Percentiles rank a stretch among this genome's conserved stretches.
Evolutionary conservation across 345 rosid species (phyloP).

Genomic region (Euphorbia peplus): DNA sequence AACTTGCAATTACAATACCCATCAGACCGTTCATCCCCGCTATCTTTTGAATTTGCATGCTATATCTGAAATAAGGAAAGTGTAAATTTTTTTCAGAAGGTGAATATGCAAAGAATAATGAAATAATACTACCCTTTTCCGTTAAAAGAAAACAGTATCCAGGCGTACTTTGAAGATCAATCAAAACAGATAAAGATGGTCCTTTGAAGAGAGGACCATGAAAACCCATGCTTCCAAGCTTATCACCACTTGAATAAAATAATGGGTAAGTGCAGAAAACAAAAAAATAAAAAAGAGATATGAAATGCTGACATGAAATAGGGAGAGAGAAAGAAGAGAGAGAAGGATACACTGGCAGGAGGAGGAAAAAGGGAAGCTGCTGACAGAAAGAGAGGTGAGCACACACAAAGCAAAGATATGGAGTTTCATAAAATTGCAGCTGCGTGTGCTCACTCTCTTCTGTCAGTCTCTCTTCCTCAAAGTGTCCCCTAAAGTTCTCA

Average conservation of each 20-base stretch:
- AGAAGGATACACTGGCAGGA: conserved; percentile 3
- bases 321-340: not conserved
- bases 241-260: conserved; percentile 2
- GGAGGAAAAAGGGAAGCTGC: conserved; percentile 29
- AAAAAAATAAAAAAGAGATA: too few species aligned
- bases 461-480: conserved; percentile 55
- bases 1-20: not conserved
- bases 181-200: conserved; percentile 5
- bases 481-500: too few species aligned
- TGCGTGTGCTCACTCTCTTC: conserved; percentile 82
- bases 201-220: conserved; percentile 32
- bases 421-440: conserved; percentile 46
- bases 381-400: conserved; percentile 63
- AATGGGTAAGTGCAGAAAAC: too few species aligned
- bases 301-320: not conserved
- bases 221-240: conserved; percentile 44
- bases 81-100: not conserved
- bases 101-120: not conserved
- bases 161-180: conserved; percentile 24
- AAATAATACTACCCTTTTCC: conserved; percentile 25
- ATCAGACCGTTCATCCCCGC: not conserved
- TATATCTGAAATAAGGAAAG: not conserved
- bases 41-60: conserved; percentile 20
- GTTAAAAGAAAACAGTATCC: conserved; percentile 23
- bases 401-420: conserved; percentile 50